Conservation (phyloP, 164 flowering plant genomes). For the Tetracentron sinense region DNA sequence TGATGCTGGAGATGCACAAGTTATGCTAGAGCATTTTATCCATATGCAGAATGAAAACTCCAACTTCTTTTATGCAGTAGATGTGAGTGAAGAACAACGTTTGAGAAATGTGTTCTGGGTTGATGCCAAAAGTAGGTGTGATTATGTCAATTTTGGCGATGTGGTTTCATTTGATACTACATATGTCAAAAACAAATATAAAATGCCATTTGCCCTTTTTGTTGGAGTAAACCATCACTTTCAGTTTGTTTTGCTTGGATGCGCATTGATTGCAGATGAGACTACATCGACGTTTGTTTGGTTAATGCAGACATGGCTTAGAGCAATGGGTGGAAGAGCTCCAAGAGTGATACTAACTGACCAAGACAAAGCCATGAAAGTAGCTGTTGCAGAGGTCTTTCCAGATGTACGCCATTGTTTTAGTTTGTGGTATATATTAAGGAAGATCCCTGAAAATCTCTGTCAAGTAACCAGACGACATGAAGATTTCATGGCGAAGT, state of each 20-base stretch:
- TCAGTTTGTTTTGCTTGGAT: constrained; percentile 51
- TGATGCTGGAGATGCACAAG: constrained; percentile 49
- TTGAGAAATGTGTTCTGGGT: constrained; percentile 56
- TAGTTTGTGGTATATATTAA: constrained; percentile 42
- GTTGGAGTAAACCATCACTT: constrained; percentile 59
- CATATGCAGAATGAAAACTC: constrained; percentile 46
- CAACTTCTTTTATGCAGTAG: constrained; percentile 51
- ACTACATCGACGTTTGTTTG: constrained; percentile 42
- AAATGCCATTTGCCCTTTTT: constrained; percentile 48
- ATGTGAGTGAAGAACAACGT: constrained; percentile 48
- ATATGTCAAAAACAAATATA: constrained; percentile 41
- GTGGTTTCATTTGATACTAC: constrained; percentile 48
- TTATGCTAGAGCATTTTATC: constrained; percentile 45
- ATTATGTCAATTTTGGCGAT: constrained; percentile 44
- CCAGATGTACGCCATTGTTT: constrained; percentile 47
- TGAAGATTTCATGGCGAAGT: constrained; percentile 42
- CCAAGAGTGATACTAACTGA: constrained; percentile 53
- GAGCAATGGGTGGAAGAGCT: constrained; percentile 56
- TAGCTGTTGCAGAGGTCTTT: constrained; percentile 42
- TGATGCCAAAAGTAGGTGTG: constrained; percentile 51
- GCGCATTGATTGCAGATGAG: constrained; percentile 53
- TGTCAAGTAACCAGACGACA: constrained; percentile 37
- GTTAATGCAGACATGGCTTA: constrained; percentile 57
- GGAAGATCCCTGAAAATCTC: constrained; percentile 42
- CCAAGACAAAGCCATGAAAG: constrained; percentile 35